These are phyloP conservation scores for Cladosporium sphaerospermum DNA, from an alignment of 2,329 filamentous ascomycete genomes.

Conservation along the genomic window DNA sequence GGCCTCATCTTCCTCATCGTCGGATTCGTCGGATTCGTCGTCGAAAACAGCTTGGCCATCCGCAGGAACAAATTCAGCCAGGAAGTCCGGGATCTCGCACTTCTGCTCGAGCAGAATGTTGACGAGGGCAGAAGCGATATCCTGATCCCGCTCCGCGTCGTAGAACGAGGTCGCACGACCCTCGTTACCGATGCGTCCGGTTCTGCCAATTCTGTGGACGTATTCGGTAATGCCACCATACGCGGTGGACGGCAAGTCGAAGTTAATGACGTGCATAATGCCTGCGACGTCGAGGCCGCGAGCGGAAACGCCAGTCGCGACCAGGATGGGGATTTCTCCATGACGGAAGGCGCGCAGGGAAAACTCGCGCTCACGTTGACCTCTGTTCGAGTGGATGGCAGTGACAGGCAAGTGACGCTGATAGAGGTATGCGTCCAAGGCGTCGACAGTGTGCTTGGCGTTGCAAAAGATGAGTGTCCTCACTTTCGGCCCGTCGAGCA, in stretches of 20 bases:
- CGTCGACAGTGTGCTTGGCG: slow-evolving; percentile 68
- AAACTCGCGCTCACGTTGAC: slow-evolving; percentile 85
- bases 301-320: slow-evolving; percentile 79
- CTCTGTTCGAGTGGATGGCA: slow-evolving; percentile 82
- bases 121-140: slow-evolving; percentile 66
- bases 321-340: slow-evolving; percentile 69
- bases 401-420: slow-evolving; percentile 74
- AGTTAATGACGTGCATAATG: slow-evolving; percentile 90
- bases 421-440: slow-evolving; percentile 81
- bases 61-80: slow-evolving; percentile 58
- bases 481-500: slow-evolving; percentile 62
- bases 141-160: slow-evolving; percentile 63
- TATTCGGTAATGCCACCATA: slow-evolving; percentile 93
- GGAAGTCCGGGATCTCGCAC: slow-evolving; percentile 76
- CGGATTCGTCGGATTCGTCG: slow-evolving; percentile 49
- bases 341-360: slow-evolving; percentile 65
- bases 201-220: slow-evolving; percentile 89
- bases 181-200: slow-evolving; percentile 82
- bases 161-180: slow-evolving; percentile 88
- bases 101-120: slow-evolving; percentile 75
- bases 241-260: slow-evolving; percentile 66
- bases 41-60: slow-evolving; percentile 45
- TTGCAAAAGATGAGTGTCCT: slow-evolving; percentile 91
- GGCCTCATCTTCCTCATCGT: slow-evolving; percentile 32
- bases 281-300: slow-evolving; percentile 85